Percentiles rank a stretch among this genome's conserved stretches.
These are phyloP conservation scores for Fusarium drepaniforme DNA, from an alignment of 2,329 filamentous ascomycete species.

Conservation along the genomic window DNA sequence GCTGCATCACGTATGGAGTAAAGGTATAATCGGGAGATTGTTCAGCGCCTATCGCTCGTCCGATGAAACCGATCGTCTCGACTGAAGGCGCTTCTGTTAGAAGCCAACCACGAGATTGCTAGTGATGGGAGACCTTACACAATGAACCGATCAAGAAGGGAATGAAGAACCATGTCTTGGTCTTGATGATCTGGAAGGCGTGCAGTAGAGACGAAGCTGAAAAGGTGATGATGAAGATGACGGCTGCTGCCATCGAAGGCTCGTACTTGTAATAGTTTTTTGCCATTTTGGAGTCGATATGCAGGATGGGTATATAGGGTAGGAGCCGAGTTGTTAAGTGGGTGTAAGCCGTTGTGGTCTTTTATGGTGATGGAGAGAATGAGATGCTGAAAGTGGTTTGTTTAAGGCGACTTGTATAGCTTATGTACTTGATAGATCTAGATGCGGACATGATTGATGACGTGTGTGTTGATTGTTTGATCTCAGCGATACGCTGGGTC, in stretches of 20 bases:
- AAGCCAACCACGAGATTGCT: not conserved
- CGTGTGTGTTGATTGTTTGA: not conserved
- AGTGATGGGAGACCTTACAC: not conserved
- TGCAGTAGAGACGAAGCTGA: not conserved
- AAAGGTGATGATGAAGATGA: not conserved
- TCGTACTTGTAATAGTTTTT: not conserved
- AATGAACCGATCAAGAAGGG: not conserved
- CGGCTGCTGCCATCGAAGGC: not conserved
- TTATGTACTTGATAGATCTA: not conserved
- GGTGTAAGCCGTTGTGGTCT: too few relatives aligned
- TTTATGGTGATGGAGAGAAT: not conserved
- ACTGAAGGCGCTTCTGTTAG: slow-evolving; percentile 5
- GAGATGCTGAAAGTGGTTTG: not conserved
- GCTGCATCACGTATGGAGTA: slow-evolving; percentile 52
- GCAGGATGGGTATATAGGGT: not conserved
- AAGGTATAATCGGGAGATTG: slow-evolving; percentile 50
- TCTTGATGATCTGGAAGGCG: not conserved
- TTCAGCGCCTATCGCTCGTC: slow-evolving; percentile 56
- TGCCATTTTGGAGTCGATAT: not conserved
- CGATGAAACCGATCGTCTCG: slow-evolving; percentile 53
- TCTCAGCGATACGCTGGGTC: not conserved
- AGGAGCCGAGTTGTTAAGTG: not conserved
- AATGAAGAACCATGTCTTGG: slow-evolving; percentile 2
- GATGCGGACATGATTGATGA: not conserved
- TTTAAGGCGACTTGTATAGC: not conserved